These are phyloP conservation scores for Cylindrotheca closterium DNA, from an alignment of 108 stramenopile genomes.

Conservation along the genomic window DNA sequence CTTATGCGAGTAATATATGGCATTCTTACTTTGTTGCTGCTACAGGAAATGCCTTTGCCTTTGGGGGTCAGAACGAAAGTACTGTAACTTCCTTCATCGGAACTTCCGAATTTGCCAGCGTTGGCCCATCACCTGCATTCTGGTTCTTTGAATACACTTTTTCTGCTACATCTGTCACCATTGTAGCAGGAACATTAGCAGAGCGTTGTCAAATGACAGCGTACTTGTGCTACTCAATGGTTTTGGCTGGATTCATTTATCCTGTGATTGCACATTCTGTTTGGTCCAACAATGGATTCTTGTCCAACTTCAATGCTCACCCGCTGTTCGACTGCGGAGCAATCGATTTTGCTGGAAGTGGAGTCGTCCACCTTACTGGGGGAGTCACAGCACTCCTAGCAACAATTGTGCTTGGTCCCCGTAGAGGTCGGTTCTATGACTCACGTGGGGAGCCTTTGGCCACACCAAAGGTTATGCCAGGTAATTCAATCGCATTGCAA, in stretches of 20 bases:
- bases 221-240: slow-evolving; percentile 74
- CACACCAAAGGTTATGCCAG: slow-evolving; percentile 53
- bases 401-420: slow-evolving; percentile 48
- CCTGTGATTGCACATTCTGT: slow-evolving; percentile 78
- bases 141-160: slow-evolving; percentile 89
- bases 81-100: slow-evolving; percentile 64
- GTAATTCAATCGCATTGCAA: slow-evolving; percentile 75
- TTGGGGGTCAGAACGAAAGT: slow-evolving; percentile 48
- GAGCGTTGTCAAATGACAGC: slow-evolving; percentile 85
- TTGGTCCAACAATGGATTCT: slow-evolving; percentile 83
- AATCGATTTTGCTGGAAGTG: slow-evolving; percentile 80
- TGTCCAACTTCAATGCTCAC: slow-evolving; percentile 52
- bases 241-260: slow-evolving; percentile 83
- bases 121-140: slow-evolving; percentile 38
- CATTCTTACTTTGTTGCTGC: not conserved
- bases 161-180: slow-evolving; percentile 82
- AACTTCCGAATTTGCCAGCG: slow-evolving; percentile 41
- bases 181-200: slow-evolving; percentile 91
- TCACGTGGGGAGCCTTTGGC: slow-evolving; percentile 50
- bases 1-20: not conserved
- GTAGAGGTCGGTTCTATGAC: slow-evolving; percentile 57
- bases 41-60: slow-evolving; percentile 75
- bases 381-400: slow-evolving; percentile 63
- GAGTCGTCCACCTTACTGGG: slow-evolving; percentile 78
- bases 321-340: slow-evolving; percentile 51